Conservation (phyloP, 768 basidiomycete species). For the Hemileccinum impolitum region DNA sequence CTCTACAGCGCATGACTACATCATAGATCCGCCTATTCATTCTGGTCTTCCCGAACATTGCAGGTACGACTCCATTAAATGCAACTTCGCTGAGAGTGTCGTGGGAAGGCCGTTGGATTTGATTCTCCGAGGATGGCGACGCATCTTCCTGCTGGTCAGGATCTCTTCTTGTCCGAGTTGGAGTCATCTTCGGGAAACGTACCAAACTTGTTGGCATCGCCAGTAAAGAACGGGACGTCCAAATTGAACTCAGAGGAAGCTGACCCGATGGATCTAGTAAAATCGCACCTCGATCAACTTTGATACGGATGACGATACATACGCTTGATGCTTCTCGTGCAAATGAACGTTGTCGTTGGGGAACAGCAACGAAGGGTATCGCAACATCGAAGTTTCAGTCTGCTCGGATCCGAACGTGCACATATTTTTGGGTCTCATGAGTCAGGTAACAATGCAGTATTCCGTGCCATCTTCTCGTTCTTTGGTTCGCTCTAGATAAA, state of each 20-base stretch:
- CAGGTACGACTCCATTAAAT: background rate
- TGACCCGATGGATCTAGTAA: slow-evolving; percentile 10
- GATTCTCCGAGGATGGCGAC: slow-evolving; percentile 17
- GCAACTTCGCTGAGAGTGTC: slow-evolving; percentile 7
- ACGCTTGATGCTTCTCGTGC: background rate
- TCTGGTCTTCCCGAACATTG: background rate
- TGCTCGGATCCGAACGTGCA: background rate
- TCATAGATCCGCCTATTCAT: slow-evolving; percentile 4
- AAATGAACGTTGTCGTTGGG: background rate
- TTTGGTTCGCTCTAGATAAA: slow-evolving; percentile 6
- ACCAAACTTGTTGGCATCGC: background rate
- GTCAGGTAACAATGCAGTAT: background rate
- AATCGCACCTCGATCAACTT: slow-evolving; percentile 5
- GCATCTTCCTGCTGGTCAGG: background rate
- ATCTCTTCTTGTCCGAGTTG: slow-evolving; percentile 4
- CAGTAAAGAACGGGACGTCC: background rate
- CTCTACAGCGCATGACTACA: background rate
- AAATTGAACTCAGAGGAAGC: slow-evolving; percentile 8
- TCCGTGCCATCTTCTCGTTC: background rate
- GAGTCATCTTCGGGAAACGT: slow-evolving; percentile 2
- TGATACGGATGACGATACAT: background rate
- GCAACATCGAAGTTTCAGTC: background rate
- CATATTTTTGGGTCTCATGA: background rate
- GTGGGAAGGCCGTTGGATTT: slow-evolving; percentile 4
- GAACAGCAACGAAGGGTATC: background rate